These are phyloP conservation scores for Amaranthus cruentus DNA, from an alignment of 148 eudicot species.

Conservation along the genomic window DNA sequence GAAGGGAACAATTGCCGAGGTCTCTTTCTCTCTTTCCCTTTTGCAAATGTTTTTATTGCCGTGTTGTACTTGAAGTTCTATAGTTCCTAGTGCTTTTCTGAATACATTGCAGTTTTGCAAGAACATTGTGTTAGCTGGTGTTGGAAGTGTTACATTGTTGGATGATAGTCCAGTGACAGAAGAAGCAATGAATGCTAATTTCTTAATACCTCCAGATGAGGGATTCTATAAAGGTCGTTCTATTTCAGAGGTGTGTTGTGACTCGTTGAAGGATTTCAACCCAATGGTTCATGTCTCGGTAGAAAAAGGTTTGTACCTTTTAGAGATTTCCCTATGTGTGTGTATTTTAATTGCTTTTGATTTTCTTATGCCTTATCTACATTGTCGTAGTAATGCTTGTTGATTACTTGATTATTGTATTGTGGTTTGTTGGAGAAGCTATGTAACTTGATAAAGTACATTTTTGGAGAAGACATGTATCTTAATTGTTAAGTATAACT, in stretches of 20 bases:
- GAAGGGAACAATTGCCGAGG: conserved; percentile 87
- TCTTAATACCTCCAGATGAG: conserved; percentile 58
- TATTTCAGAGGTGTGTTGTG: conserved; percentile 76
- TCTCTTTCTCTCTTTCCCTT: conserved; percentile 13
- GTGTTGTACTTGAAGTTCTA: background rate
- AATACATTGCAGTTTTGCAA: conserved; percentile 70
- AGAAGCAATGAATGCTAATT: conserved; percentile 61
- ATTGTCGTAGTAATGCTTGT: background rate
- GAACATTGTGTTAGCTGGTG: conserved; percentile 94
- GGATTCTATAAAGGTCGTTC: conserved; percentile 40
- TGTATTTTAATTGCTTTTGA: background rate
- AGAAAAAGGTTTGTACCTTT: conserved; percentile 51
- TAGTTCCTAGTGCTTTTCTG: conserved; percentile 1
- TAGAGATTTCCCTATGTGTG: background rate
- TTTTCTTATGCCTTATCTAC: background rate
- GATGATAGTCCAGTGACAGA: conserved; percentile 75
- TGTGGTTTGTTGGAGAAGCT: too few relatives aligned
- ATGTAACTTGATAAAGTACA: too few relatives aligned
- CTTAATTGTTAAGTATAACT: background rate
- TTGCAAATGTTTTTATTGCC: background rate
- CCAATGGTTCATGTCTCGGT: conserved; percentile 95
- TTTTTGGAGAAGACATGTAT: background rate
- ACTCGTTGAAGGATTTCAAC: conserved; percentile 82
- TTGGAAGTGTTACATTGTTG: conserved; percentile 77
- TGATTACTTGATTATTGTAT: background rate